These are phyloP conservation scores for Microsporum canis DNA, from an alignment of 2,329 filamentous ascomycete species.

Conservation along the genomic window DNA sequence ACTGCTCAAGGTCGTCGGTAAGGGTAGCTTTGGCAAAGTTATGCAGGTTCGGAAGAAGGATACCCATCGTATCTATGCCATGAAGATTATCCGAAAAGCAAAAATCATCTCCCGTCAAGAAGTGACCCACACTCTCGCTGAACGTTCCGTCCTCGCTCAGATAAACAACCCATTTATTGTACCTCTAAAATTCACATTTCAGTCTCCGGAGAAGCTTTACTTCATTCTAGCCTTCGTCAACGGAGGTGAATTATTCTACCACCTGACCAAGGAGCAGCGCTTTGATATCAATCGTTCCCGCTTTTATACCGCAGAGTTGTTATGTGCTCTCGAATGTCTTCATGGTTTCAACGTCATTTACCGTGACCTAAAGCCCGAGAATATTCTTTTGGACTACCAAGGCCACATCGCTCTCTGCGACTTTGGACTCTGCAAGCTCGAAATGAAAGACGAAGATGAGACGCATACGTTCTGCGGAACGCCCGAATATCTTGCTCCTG, in stretches of 20 bases:
- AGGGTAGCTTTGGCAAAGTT: slow-evolving; percentile 97
- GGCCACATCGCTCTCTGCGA: slow-evolving; percentile 97
- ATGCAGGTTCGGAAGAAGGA: slow-evolving; percentile 99
- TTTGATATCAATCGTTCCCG: slow-evolving; percentile 95
- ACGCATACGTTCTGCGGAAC: slow-evolving; percentile 98
- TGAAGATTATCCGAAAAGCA: slow-evolving; percentile 98
- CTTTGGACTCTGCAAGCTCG: slow-evolving; percentile 94
- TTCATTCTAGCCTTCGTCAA: slow-evolving; percentile 96
- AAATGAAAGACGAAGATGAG: slow-evolving; percentile 98
- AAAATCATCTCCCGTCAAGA: slow-evolving; percentile 98
- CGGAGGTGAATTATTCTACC: slow-evolving; percentile 93
- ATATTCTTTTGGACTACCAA: slow-evolving; percentile 94
- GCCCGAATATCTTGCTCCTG: slow-evolving; percentile 90
- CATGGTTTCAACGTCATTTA: slow-evolving; percentile 99
- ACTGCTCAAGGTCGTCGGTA: slow-evolving; percentile 91
- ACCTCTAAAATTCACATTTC: slow-evolving; percentile 96
- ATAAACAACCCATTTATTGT: slow-evolving; percentile 99
- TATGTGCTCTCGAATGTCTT: slow-evolving; percentile 90
- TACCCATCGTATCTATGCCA: slow-evolving; percentile 91
- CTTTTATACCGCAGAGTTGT: slow-evolving; percentile 92
- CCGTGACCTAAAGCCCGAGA: slow-evolving; percentile 91
- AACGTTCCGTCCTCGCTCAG: slow-evolving; percentile 91
- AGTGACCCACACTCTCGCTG: slow-evolving; percentile 90
- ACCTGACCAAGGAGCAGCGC: slow-evolving; percentile 89
- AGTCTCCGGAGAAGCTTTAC: slow-evolving; percentile 96